Conservation (phyloP, 495 filamentous ascomycete genomes). For the Letharia lupina region DNA sequence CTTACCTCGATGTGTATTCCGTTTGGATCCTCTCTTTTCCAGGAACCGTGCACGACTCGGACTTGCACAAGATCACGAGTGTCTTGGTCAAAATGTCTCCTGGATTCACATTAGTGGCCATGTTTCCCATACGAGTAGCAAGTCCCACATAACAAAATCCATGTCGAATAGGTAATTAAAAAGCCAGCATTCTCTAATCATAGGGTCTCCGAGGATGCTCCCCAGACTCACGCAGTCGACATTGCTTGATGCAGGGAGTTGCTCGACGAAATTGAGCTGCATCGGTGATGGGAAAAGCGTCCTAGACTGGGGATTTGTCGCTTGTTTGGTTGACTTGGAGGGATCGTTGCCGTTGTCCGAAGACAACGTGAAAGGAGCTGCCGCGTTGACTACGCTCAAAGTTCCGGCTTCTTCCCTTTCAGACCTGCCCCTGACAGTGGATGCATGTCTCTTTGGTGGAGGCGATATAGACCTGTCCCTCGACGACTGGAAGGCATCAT, state of each 20-base stretch:
- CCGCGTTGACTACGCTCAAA: no score
- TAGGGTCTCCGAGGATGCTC: constrained; percentile 70
- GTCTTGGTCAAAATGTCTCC: constrained; percentile 58
- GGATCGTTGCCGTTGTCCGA: not conserved
- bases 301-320: not conserved
- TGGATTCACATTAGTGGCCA: constrained; percentile 5
- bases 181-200: constrained; percentile 80
- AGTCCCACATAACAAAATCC: constrained; percentile 54
- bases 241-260: constrained; percentile 54
- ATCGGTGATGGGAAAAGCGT: constrained; percentile 51
- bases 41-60: constrained; percentile 79
- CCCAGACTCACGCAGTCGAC: constrained; percentile 56
- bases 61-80: constrained; percentile 55
- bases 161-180: constrained; percentile 86
- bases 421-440: not conserved
- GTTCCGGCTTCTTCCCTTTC: not conserved
- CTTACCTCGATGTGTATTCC: constrained; percentile 54
- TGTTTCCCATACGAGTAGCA: constrained; percentile 32
- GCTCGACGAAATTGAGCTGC: constrained; percentile 61
- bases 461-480: constrained; percentile 15
- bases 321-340: not conserved
- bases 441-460: constrained; percentile 10
- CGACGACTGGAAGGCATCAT: not conserved
- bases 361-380: not conserved
- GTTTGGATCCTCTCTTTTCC: constrained; percentile 64